phyloP scores from a whole-genome alignment of 2,329 filamentous ascomycete genomes.

The Coniosporium tulheliwenetii region DNA sequence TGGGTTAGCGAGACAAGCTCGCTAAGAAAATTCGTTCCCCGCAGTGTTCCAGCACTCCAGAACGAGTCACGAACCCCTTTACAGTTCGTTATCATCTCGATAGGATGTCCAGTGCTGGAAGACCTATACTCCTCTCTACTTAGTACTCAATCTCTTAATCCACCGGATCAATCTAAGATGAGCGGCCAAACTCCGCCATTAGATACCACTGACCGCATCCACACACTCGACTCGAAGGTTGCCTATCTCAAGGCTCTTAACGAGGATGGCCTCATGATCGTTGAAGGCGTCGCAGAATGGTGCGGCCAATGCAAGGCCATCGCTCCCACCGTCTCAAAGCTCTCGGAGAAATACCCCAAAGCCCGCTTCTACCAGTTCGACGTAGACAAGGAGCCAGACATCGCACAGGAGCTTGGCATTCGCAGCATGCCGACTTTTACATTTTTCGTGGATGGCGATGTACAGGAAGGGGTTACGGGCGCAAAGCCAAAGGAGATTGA shows the following conservation, averaged over 20 bases:
- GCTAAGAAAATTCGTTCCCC: no score
- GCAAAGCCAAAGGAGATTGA: slow-evolving; percentile 14
- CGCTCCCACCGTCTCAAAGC: slow-evolving; percentile 13
- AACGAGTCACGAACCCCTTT: no score
- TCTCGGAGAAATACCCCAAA: slow-evolving; percentile 15
- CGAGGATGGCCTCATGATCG: slow-evolving; percentile 12
- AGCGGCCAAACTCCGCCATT: no score
- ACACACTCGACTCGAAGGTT: no score
- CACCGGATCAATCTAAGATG: no score
- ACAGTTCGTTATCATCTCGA: no score
- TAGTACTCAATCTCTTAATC: no score
- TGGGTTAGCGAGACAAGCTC: no score
- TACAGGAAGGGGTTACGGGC: slow-evolving; percentile 12
- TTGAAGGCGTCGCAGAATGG: slow-evolving; percentile 14
- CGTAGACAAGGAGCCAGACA: slow-evolving; percentile 13
- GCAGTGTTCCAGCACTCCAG: no score
- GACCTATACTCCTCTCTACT: no score
- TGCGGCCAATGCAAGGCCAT: slow-evolving; percentile 16
- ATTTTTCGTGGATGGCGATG: slow-evolving; percentile 16
- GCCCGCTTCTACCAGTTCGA: slow-evolving; percentile 15
- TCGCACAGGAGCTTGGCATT: slow-evolving; percentile 15
- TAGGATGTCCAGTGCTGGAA: no score
- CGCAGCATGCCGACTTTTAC: slow-evolving; percentile 16
- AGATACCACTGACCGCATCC: no score
- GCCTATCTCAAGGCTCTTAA: slow-evolving; percentile 15